Evolutionary conservation across 108 stramenopile genomes (phyloP).

Genomic region (Cyclostephanos invisitatus): DNA sequence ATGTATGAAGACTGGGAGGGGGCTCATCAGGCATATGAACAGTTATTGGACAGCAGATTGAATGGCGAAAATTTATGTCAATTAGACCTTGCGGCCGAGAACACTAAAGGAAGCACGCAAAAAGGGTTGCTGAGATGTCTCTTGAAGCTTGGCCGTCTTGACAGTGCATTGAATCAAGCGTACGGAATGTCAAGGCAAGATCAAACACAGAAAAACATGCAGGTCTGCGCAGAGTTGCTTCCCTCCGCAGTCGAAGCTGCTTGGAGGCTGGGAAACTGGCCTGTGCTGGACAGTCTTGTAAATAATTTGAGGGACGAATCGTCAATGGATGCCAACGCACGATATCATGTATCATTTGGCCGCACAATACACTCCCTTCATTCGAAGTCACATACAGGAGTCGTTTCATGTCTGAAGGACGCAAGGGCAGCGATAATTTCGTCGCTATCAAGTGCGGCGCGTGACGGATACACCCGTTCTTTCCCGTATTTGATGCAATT

Average conservation of each 20-base stretch:
- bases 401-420: conserved; percentile 37
- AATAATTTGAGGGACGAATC: conserved; percentile 9
- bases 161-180: conserved; percentile 82
- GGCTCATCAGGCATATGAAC: conserved; percentile 81
- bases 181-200: conserved; percentile 49
- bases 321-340: conserved; percentile 20
- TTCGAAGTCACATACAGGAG: conserved; percentile 22
- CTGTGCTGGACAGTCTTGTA: conserved; percentile 47
- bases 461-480: conserved; percentile 76
- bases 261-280: conserved; percentile 87
- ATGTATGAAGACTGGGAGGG: conserved; percentile 73
- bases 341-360: conserved; percentile 62
- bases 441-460: conserved; percentile 62
- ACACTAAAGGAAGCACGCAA: conserved; percentile 34
- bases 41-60: conserved; percentile 51
- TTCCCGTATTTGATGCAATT: conserved; percentile 69
- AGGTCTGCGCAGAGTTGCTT: conserved; percentile 24
- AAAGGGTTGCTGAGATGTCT: conserved; percentile 69
- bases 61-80: background rate
- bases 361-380: conserved; percentile 65
- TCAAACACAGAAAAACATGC: background rate
- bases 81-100: conserved; percentile 5
- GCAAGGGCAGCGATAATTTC: conserved; percentile 68
- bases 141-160: conserved; percentile 80
- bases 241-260: conserved; percentile 82